Evolutionary conservation across 2,329 filamentous ascomycete species (phyloP).

Genomic region (Gnomoniopsis smithogilvyi): DNA sequence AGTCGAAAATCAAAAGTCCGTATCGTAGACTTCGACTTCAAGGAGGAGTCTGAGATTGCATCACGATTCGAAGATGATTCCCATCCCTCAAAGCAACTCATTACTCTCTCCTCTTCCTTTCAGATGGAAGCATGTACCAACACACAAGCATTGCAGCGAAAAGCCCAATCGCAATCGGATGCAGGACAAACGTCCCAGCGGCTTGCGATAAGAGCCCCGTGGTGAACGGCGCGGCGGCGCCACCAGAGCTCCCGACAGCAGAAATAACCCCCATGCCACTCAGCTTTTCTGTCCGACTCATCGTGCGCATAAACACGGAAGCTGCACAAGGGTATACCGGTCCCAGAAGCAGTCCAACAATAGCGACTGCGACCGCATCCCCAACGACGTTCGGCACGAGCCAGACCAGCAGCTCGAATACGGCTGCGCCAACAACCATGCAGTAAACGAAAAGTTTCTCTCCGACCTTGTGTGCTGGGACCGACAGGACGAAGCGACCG

Average conservation of each 20-base stretch:
- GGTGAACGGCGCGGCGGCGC: slow-evolving; percentile 63
- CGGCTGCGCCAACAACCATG: slow-evolving; percentile 57
- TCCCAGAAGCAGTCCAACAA: slow-evolving; percentile 73
- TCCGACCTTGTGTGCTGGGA: slow-evolving; percentile 63
- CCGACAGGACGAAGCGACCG: slow-evolving; percentile 69
- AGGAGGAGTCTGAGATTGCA: no score
- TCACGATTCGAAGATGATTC: no score
- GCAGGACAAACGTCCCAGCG: slow-evolving; percentile 60
- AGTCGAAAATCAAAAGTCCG: no score
- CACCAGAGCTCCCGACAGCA: slow-evolving; percentile 67
- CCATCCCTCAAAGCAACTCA: background rate
- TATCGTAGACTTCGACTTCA: no score
- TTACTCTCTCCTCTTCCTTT: slow-evolving; percentile 59
- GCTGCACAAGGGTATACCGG: slow-evolving; percentile 76
- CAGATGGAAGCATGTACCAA: slow-evolving; percentile 58
- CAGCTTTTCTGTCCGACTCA: slow-evolving; percentile 58
- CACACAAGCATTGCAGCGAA: slow-evolving; percentile 63
- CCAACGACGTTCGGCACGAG: slow-evolving; percentile 71
- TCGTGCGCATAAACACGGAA: slow-evolving; percentile 58
- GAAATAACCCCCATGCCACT: slow-evolving; percentile 65
- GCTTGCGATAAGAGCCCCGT: slow-evolving; percentile 63
- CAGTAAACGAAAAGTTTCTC: slow-evolving; percentile 67
- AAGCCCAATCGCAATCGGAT: slow-evolving; percentile 64
- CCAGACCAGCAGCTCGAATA: slow-evolving; percentile 78
- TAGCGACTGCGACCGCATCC: slow-evolving; percentile 62